Percentiles rank a stretch among this genome's conserved stretches.
phyloP scores from a whole-genome alignment of 208 protist species.

The Tritrichomonas foetus region DNA sequence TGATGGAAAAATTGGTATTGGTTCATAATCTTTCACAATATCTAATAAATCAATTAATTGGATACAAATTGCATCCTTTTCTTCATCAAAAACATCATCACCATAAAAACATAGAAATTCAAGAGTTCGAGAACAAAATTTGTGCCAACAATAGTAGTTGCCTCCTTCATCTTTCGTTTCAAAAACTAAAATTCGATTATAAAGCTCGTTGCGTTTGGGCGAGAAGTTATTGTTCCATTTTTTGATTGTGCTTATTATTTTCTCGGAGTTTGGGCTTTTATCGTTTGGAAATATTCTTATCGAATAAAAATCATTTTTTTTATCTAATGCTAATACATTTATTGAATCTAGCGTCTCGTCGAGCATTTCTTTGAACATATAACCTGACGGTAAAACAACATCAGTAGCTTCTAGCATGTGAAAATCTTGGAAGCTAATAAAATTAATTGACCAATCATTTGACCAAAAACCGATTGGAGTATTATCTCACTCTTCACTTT shows the following conservation, averaged over 20 bases:
- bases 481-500: no score
- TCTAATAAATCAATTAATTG: neutral
- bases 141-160: neutral
- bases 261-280: neutral
- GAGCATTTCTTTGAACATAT: neutral
- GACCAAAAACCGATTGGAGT: no score
- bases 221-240: neutral
- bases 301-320: neutral
- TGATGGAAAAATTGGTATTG: neutral
- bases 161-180: neutral
- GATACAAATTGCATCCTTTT: slow-evolving; percentile 10
- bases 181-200: no score
- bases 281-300: neutral
- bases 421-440: no score
- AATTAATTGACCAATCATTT: no score
- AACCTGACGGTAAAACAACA: neutral
- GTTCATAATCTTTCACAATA: neutral
- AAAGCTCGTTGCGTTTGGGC: neutral
- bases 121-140: neutral
- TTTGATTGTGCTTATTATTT: neutral
- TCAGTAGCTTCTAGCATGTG: no score
- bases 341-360: neutral
- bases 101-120: neutral
- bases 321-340: neutral
- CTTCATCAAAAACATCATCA: slow-evolving; percentile 12